Evolutionary conservation across 495 filamentous ascomycete genomes (phyloP).

Genomic region (Coniosporium apollinis): DNA sequence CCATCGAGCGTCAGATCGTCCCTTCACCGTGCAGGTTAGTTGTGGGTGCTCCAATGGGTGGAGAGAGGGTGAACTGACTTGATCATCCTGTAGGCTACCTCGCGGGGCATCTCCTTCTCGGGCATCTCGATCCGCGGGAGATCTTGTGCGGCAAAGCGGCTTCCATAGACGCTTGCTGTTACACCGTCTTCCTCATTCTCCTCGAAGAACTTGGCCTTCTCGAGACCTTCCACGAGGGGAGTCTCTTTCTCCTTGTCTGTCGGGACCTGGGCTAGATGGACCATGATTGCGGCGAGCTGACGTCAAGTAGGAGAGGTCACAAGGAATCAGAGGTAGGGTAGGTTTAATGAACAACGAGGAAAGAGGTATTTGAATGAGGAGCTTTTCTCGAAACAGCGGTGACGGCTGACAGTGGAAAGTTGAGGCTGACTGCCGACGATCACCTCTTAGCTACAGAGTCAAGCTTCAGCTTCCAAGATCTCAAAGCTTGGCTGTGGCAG

Average conservation of each 20-base stretch:
- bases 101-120: conserved; percentile 73
- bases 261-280: conserved; percentile 44
- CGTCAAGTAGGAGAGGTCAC: too few relatives aligned
- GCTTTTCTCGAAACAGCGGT: too few relatives aligned
- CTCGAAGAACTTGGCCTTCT: conserved; percentile 26
- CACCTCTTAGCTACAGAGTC: too few relatives aligned
- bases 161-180: conserved; percentile 71
- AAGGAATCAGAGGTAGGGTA: too few relatives aligned
- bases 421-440: too few relatives aligned
- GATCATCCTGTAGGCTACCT: conserved; percentile 89
- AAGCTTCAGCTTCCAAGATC: too few relatives aligned
- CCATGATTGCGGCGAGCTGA: conserved; percentile 47
- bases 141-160: conserved; percentile 57
- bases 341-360: too few relatives aligned
- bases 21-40: conserved; percentile 4
- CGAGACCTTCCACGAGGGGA: conserved; percentile 24
- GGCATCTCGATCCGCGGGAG: conserved; percentile 75
- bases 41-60: too few relatives aligned
- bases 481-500: too few relatives aligned
- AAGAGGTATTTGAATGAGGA: too few relatives aligned
- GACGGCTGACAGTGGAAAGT: too few relatives aligned
- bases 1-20: conserved; percentile 80
- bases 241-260: conserved; percentile 30
- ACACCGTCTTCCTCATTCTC: conserved; percentile 42
- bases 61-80: conserved; percentile 29